Evolutionary conservation across 805 yeast species (phyloP).

Genomic region (Candida jianshihensis): DNA sequence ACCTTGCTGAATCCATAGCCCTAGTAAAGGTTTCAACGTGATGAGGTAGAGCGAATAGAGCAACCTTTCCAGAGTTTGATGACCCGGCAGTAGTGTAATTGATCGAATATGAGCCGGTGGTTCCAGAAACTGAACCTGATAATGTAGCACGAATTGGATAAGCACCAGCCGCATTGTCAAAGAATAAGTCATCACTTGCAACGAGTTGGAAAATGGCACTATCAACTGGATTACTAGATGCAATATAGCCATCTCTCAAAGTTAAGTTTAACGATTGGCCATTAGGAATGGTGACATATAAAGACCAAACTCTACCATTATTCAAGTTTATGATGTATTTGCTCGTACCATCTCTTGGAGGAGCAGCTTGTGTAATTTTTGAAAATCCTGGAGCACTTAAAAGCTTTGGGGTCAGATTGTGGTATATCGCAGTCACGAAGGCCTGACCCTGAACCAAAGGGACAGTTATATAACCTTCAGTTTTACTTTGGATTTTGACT

Average conservation of each 20-base stretch:
- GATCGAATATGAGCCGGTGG: conserved; percentile 35
- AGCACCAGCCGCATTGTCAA: conserved; percentile 59
- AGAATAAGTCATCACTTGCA: conserved; percentile 41
- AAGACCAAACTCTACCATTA: conserved; percentile 57
- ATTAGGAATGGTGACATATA: conserved; percentile 48
- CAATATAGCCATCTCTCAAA: conserved; percentile 30
- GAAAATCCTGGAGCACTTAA: conserved; percentile 63
- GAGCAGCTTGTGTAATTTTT: conserved; percentile 33
- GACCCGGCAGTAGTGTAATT: conserved; percentile 37
- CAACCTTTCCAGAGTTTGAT: conserved; percentile 34
- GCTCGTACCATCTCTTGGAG: conserved; percentile 33
- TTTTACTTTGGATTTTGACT: conserved; percentile 19
- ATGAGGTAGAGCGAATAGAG: conserved; percentile 66
- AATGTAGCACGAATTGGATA: conserved; percentile 45
- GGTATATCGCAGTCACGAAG: conserved; percentile 60
- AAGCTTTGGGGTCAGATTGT: conserved; percentile 44
- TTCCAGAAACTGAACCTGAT: conserved; percentile 32
- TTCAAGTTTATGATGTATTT: conserved; percentile 51
- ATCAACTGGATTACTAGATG: conserved; percentile 36
- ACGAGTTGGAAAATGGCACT: conserved; percentile 57
- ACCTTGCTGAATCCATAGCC: conserved; percentile 21
- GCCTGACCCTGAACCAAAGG: conserved; percentile 83
- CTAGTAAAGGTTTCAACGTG: conserved; percentile 40
- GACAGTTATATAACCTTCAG: conserved; percentile 35
- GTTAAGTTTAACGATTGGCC: conserved; percentile 27